Conservation (phyloP, 805 yeast genomes). For the Jamesozyma rosinii region DNA sequence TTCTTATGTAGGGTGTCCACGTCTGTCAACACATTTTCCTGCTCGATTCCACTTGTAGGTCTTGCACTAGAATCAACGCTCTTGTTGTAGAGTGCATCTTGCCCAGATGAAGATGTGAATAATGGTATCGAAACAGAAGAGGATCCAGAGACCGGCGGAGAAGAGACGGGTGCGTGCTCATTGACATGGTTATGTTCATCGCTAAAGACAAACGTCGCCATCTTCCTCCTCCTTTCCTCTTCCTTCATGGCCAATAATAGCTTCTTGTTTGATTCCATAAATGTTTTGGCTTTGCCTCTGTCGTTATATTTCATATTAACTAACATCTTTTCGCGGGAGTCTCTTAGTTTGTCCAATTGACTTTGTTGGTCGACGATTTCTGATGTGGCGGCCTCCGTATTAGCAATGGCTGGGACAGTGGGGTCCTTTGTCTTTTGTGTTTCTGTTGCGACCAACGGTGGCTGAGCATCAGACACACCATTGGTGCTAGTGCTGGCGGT, state of each 20-base stretch:
- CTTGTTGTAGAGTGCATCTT: neutral
- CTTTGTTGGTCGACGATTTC: conserved; percentile 17
- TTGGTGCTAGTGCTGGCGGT: neutral
- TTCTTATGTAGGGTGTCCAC: conserved; percentile 6
- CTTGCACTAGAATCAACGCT: neutral
- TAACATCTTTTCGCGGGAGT: conserved; percentile 28
- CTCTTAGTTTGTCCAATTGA: conserved; percentile 27
- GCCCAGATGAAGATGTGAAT: neutral
- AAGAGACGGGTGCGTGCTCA: neutral
- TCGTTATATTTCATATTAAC: conserved; percentile 30
- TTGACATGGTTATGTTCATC: neutral
- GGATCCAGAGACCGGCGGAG: neutral
- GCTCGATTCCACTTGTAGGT: neutral
- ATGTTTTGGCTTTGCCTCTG: conserved; percentile 25
- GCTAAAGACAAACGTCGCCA: conserved; percentile 15
- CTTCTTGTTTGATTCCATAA: conserved; percentile 28
- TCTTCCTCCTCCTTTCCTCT: conserved; percentile 26
- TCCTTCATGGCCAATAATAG: conserved; percentile 27
- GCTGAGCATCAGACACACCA: neutral
- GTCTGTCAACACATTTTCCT: neutral
- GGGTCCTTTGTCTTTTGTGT: neutral
- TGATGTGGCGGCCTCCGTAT: conserved; percentile 1
- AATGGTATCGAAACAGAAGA: neutral
- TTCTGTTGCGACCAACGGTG: neutral
- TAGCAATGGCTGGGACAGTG: neutral